Percentiles rank a stretch among this genome's conserved stretches.
These are phyloP conservation scores for Begonia loranthoides DNA, from an alignment of 306 rosid genomes.

Conservation along the genomic window DNA sequence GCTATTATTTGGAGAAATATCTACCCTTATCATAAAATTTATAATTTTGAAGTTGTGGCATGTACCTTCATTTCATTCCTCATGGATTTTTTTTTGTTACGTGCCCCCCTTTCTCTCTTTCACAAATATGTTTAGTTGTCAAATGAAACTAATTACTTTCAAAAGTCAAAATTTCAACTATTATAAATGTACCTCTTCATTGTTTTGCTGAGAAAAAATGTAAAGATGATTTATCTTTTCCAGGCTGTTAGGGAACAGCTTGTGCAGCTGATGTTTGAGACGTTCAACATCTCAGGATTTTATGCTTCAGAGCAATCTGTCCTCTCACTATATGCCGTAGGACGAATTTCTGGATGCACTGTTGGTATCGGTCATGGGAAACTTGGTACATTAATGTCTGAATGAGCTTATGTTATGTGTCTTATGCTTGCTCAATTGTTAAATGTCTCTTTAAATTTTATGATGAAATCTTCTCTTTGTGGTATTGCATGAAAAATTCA, in stretches of 20 bases:
- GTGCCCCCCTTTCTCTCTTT: too few species aligned
- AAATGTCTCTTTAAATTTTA: neutral
- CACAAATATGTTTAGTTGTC: too few species aligned
- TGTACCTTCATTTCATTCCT: too few species aligned
- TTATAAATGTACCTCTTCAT: too few species aligned
- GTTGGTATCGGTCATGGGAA: slow-evolving; percentile 98
- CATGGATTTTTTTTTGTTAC: too few species aligned
- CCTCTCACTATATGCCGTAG: slow-evolving; percentile 82
- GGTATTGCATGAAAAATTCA: neutral
- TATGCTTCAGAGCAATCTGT: slow-evolving; percentile 99
- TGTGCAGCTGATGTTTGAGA: slow-evolving; percentile 96
- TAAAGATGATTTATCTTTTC: neutral
- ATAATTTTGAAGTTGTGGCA: too few species aligned
- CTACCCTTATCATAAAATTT: too few species aligned
- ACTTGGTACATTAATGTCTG: slow-evolving; percentile 43
- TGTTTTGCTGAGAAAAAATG: too few species aligned
- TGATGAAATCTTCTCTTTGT: neutral
- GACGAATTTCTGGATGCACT: slow-evolving; percentile 94
- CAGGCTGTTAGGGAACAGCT: slow-evolving; percentile 94
- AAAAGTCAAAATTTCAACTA: too few species aligned
- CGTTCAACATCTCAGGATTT: slow-evolving; percentile 97
- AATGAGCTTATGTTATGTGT: slow-evolving; percentile 6
- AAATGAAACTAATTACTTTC: too few species aligned
- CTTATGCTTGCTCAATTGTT: slow-evolving; percentile 1
- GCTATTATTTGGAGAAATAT: too few species aligned